Conservation (phyloP, 352 stramenopile species). For the Globisporangium abappressorium region DNA sequence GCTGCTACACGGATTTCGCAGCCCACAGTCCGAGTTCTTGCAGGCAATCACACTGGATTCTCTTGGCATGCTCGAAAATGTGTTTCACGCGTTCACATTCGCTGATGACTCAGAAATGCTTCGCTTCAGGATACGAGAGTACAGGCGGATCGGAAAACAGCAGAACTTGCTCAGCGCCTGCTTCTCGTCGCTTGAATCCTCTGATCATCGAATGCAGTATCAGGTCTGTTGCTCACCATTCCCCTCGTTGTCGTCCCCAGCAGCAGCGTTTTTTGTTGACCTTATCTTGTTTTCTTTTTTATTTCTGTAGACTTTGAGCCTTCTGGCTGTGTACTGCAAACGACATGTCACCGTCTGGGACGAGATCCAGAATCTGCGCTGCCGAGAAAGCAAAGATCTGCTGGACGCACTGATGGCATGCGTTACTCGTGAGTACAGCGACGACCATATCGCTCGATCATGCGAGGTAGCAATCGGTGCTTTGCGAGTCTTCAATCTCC, state of each 20-base stretch:
- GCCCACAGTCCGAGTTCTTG: neutral
- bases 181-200: neutral
- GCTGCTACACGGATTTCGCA: neutral
- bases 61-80: neutral
- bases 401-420: neutral
- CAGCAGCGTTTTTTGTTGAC: neutral
- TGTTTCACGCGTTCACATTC: neutral
- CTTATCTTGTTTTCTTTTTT: neutral
- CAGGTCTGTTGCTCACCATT: neutral
- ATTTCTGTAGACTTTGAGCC: neutral
- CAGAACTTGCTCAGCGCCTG: neutral
- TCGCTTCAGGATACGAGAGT: neutral
- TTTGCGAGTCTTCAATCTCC: constrained; percentile 1
- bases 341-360: constrained; percentile 2
- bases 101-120: too few relatives aligned
- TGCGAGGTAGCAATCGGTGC: neutral
- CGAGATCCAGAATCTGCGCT: neutral
- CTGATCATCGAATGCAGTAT: neutral
- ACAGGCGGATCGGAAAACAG: neutral
- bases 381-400: neutral
- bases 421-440: neutral
- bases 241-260: neutral
- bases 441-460: neutral
- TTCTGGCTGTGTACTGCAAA: constrained; percentile 1
- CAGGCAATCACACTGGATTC: neutral